Percentiles rank a stretch among this genome's conserved stretches.
phyloP scores from a whole-genome alignment of 2,329 filamentous ascomycete species.

The Fusarium sp. region DNA sequence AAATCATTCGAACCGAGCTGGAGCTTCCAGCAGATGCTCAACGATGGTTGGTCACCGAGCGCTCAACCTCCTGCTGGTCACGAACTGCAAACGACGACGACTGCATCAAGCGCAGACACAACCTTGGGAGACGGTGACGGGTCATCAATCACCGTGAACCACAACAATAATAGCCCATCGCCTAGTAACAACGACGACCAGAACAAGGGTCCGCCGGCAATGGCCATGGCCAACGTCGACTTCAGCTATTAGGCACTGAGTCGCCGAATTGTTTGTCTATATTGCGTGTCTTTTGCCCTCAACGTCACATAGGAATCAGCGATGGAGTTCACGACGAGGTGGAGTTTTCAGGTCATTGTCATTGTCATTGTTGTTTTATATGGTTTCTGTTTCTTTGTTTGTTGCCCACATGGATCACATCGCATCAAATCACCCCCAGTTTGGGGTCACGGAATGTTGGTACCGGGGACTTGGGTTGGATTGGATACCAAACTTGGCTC shows the following conservation, averaged over 20 bases:
- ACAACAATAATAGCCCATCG: conserved; percentile 51
- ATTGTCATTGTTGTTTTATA: conserved; percentile 22
- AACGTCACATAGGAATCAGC: conserved; percentile 52
- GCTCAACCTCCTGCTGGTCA: conserved; percentile 64
- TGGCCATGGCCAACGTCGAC: conserved; percentile 73
- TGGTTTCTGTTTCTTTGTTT: conserved; percentile 28
- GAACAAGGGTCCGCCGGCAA: conserved; percentile 63
- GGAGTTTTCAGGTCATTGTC: conserved; percentile 45
- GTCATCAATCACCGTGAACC: conserved; percentile 57
- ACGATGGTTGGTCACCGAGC: conserved; percentile 71
- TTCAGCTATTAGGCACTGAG: conserved; percentile 67
- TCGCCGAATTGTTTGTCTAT: conserved; percentile 46
- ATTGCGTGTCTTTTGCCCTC: conserved; percentile 45
- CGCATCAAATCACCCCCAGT: conserved; percentile 24
- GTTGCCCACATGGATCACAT: conserved; percentile 17
- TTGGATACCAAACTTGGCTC: conserved; percentile 42
- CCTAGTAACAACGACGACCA: conserved; percentile 58
- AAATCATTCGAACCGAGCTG: conserved; percentile 75
- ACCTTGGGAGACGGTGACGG: conserved; percentile 56
- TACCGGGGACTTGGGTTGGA: conserved; percentile 36
- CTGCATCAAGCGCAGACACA: conserved; percentile 60
- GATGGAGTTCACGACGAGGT: conserved; percentile 51
- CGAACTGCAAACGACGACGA: conserved; percentile 64
- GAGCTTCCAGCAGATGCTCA: conserved; percentile 76
- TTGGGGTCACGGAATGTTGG: conserved; percentile 37